Evolutionary conservation across 352 stramenopile genomes (phyloP), one percentile per base, ranked within the genome.

Genomic region (Pythium myriotylum): DNA sequence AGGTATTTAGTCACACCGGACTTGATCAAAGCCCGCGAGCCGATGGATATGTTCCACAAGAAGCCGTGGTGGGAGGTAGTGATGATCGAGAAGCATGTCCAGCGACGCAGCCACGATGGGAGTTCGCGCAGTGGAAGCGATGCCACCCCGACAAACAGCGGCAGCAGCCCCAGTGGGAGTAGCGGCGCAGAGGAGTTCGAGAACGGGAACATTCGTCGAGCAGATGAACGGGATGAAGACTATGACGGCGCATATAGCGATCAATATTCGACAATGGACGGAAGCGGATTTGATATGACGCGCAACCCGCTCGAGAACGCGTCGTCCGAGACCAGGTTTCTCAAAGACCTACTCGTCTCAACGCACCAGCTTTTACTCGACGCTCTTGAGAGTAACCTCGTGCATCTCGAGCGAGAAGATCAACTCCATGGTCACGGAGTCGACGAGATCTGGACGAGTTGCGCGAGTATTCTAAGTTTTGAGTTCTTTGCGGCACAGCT

Each of bases 401-500:
- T 86, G 33, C 76, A 77, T 13, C 58, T 92, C 1, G 78, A 86
- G 54, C 74, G 79, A 0, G 78, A 88, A n/a, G 73, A 84, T 26
- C 75, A 89, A 50, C 63, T 92, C 5, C 73, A 78, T 13, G 79
- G 76, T 5, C 67, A 85, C 23, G 70, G 53, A 2, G 78, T 88
- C 17, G 71, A 87, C 40, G 74, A 85, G 61, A 75, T 89, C 23
- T 90, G 77, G 76, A 77, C 65, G 16, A 67, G 56, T 33, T 92
- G 82, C 51, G 79, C 72, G 19, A 87, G 74, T 27, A 72, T 92
- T 7, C 56, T 97, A 19, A 91, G 71, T 24, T 81, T 91, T 9
- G 84, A 97, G 49, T 96, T 92, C 60, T 95, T 98, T 37, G 88
- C 84, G 12, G 79, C 83, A 27, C 76, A 97, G 50, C 87, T 99